phyloP scores from a whole-genome alignment of 768 basidiomycete species.

The Hemileccinum rubropunctum region DNA sequence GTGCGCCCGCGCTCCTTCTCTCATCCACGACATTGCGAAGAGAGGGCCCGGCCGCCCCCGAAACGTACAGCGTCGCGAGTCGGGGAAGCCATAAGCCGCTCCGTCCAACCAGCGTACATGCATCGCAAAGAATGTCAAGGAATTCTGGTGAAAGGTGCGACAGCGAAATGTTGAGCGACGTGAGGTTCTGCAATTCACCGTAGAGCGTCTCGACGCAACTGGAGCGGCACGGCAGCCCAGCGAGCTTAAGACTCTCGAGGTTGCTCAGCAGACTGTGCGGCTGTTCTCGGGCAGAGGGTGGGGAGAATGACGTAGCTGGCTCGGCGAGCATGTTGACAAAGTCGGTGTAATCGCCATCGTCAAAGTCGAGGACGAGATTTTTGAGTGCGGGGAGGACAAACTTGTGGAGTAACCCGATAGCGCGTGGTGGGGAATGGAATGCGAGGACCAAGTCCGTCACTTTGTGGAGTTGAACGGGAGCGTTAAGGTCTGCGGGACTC shows the following conservation, averaged over 20 bases:
- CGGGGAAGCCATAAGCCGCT: constrained; percentile 43
- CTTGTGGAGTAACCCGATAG: constrained; percentile 18
- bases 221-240: constrained; percentile 43
- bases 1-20: constrained; percentile 41
- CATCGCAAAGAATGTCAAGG: constrained; percentile 15
- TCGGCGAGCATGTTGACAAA: constrained; percentile 43
- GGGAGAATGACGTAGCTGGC: constrained; percentile 21
- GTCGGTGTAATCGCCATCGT: constrained; percentile 50
- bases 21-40: constrained; percentile 46
- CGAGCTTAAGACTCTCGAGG: constrained; percentile 52
- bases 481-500: constrained; percentile 25
- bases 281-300: constrained; percentile 36
- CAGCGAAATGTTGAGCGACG: constrained; percentile 41
- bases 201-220: constrained; percentile 39
- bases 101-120: neutral
- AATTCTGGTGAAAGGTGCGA: constrained; percentile 30
- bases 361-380: constrained; percentile 50
- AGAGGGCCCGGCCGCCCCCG: constrained; percentile 38
- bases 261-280: constrained; percentile 39
- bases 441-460: constrained; percentile 43
- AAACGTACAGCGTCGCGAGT: constrained; percentile 47
- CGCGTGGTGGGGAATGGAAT: constrained; percentile 49
- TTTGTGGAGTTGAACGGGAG: constrained; percentile 27
- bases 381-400: constrained; percentile 36
- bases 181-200: constrained; percentile 46